Percentiles rank a stretch among this genome's conserved stretches.
These are phyloP conservation scores for Salix purpurea DNA, from an alignment of 345 rosid species.

Conservation along the genomic window DNA sequence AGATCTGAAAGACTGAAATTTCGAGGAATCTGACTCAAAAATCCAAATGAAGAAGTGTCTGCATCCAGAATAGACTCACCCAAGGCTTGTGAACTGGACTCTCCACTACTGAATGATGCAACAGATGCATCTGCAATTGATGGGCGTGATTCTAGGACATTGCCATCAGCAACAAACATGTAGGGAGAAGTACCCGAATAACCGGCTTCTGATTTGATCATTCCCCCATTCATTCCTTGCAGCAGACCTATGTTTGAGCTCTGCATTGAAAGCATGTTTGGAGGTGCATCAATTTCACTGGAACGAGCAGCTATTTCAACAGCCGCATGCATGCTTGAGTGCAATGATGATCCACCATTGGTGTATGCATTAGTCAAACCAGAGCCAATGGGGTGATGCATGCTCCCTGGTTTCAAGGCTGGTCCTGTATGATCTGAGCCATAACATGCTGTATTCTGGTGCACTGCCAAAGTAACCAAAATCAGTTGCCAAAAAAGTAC, in stretches of 20 bases:
- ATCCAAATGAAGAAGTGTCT: conserved; percentile 69
- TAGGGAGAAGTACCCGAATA: conserved; percentile 57
- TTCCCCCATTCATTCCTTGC: conserved; percentile 78
- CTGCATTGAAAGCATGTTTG: conserved; percentile 62
- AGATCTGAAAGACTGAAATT: conserved; percentile 92
- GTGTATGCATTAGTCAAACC: conserved; percentile 51
- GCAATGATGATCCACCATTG: conserved; percentile 66
- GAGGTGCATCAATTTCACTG: conserved; percentile 54
- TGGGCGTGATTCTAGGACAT: conserved; percentile 60
- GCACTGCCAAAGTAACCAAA: conserved; percentile 42
- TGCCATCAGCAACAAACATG: conserved; percentile 67
- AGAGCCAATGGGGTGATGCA: conserved; percentile 52
- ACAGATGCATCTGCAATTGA: conserved; percentile 62
- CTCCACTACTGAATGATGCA: conserved; percentile 67
- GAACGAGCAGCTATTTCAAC: conserved; percentile 66
- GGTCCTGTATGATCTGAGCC: conserved; percentile 50
- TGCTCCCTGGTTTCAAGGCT: conserved; percentile 51
- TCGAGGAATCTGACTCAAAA: conserved; percentile 72
- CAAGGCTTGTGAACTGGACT: conserved; percentile 68
- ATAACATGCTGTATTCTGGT: conserved; percentile 59
- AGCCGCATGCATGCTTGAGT: conserved; percentile 50
- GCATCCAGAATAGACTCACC: conserved; percentile 67
- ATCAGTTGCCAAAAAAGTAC: conserved; percentile 14
- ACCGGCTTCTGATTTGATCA: conserved; percentile 75
- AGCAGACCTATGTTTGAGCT: conserved; percentile 62